Evolutionary conservation across 2,329 filamentous ascomycete species (phyloP).

Genomic region (Trichophyton equinum): DNA sequence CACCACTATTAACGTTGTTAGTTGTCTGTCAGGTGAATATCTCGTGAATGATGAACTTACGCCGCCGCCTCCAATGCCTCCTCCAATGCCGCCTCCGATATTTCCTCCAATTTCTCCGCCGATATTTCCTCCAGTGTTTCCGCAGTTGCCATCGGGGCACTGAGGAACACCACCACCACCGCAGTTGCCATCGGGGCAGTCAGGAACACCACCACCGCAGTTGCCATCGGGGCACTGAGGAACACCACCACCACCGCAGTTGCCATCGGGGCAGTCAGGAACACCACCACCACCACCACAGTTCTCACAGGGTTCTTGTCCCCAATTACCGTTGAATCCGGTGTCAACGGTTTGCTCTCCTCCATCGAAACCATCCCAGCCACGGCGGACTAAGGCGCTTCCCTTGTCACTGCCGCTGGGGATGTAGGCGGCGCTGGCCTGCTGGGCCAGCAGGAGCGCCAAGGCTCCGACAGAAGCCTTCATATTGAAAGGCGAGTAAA

Average conservation of each 20-base stretch:
- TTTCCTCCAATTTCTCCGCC: conserved; percentile 20
- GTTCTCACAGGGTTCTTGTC: no score
- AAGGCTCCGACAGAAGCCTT: conserved; percentile 15
- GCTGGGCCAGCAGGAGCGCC: conserved; percentile 16
- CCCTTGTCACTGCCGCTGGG: not conserved
- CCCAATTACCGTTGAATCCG: no score
- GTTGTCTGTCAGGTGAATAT: not conserved
- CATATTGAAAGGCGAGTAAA: conserved; percentile 12
- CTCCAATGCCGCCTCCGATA: not conserved
- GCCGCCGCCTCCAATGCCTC: conserved; percentile 16
- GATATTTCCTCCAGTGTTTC: conserved; percentile 8
- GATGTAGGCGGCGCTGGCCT: conserved; percentile 15
- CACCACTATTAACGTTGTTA: conserved; percentile 28
- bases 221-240: not conserved
- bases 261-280: not conserved
- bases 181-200: not conserved
- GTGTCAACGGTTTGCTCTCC: no score
- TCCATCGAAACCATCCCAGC: not conserved
- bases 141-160: not conserved
- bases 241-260: not conserved
- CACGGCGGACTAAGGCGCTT: not conserved
- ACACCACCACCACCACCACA: not conserved
- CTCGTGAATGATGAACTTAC: not conserved
- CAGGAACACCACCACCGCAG: not conserved
- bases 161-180: not conserved